Base-by-base conservation (phyloP, 2,329 filamentous ascomycete species). In the Fusarium sulawesiense region DNA sequence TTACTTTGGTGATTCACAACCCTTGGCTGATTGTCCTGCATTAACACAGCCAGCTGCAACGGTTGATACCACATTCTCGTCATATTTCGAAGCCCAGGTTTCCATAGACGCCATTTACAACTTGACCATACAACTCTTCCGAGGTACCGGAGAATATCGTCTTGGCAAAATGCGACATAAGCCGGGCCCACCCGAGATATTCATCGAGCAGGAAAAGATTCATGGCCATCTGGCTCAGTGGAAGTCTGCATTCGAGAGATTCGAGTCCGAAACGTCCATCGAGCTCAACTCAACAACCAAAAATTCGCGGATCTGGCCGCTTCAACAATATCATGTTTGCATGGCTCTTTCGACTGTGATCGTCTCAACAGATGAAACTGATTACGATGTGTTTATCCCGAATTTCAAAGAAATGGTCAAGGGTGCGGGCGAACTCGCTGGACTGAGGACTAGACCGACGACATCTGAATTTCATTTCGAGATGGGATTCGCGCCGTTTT, bases 1-100 rank as follows among this genome's bases (percentile, higher is more conserved):
- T 20, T 64, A 64, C 40, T 64, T 64, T 34, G 62, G 62, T 8
- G n/a, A 64, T 11, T 65, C 60, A 5, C 62, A 64, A 7, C 62
- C 62, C 0, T 41, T 65, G 27, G 53, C 51, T 6, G 18, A 47
- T 16, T 57, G 48, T 21, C 48, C 56, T 41, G 47, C 48, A 12
- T 27, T 58, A 6, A 58, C 47, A 3, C 47, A 54, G 5, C 56
- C 56, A 14, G 44, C 27, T 27, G 21, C 30, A 6, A 16, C 40
- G 2, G 59, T 59, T 4, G 30, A 23, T 7, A 32, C 29, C 2
- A 42, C 21, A 2, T 65, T 64, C 9, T 42, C n/a, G 7, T 65
- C 60, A 2, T 14, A 41, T 3, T 60, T 42, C 4, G 21, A 64
- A 11, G 62, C 51, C 5, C 62, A 64, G 8, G 30, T 13, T 1